Percentiles rank a stretch among this genome's conserved stretches.
Conservation (phyloP, 257 asterid genomes). For the Paulownia fortunei region DNA sequence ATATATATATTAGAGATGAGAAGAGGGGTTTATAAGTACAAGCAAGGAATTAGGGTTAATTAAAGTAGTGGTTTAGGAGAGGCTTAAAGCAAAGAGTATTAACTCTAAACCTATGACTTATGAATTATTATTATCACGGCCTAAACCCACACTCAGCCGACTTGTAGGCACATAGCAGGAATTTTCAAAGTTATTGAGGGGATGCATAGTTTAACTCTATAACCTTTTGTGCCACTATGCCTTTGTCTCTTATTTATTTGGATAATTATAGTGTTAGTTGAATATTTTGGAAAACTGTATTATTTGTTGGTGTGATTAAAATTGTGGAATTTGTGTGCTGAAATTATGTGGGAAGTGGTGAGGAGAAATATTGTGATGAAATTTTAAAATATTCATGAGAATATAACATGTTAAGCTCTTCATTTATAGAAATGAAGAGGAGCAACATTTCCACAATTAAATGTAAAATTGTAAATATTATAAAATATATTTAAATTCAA, state of each 20-base stretch:
- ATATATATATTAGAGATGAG: neutral
- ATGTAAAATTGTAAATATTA: neutral
- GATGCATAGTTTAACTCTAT: neutral
- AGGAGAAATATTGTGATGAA: too few species aligned
- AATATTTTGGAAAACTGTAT: neutral
- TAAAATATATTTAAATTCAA: neutral
- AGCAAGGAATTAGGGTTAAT: neutral
- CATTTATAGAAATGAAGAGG: too few species aligned
- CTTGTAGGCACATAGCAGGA: constrained; percentile 1
- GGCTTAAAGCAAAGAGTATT: constrained; percentile 5
- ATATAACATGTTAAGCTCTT: too few species aligned
- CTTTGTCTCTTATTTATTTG: neutral
- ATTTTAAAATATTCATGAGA: too few species aligned
- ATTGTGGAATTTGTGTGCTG: constrained; percentile 5
- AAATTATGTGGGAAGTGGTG: too few species aligned
- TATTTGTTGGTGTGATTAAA: neutral
- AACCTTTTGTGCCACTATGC: neutral
- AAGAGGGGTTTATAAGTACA: neutral
- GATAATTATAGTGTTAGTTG: neutral
- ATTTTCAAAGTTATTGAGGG: neutral
- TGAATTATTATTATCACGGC: constrained; percentile 23
- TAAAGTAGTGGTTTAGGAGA: constrained; percentile 2
- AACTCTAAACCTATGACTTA: constrained; percentile 22
- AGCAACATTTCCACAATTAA: neutral
- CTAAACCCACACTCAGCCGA: constrained; percentile 21